Conservation (phyloP, 2,329 filamentous ascomycete species). For the Zymoseptoria pseudotritici region DNA sequence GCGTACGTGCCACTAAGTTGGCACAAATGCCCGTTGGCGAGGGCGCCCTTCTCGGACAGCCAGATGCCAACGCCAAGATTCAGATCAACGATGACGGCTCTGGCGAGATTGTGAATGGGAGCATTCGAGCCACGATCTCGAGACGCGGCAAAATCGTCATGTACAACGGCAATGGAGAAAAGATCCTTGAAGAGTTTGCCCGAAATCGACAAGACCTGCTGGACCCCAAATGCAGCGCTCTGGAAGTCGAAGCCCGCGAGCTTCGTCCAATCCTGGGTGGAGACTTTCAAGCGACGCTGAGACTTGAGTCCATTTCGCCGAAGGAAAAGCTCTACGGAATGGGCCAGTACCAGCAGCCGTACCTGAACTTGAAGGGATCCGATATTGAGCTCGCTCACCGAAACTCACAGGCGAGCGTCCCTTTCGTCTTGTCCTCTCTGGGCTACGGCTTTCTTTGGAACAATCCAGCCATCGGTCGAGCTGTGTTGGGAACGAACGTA, state of each 20-base stretch:
- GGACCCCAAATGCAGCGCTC: slow-evolving; percentile 53
- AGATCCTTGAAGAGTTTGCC: slow-evolving; percentile 48
- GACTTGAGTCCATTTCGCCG: slow-evolving; percentile 47
- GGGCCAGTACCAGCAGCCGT: slow-evolving; percentile 59
- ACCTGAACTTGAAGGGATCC: slow-evolving; percentile 54
- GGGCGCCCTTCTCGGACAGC: slow-evolving; percentile 34
- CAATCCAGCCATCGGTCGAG: slow-evolving; percentile 55
- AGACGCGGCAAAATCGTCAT: slow-evolving; percentile 46
- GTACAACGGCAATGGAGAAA: slow-evolving; percentile 32
- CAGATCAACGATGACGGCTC: slow-evolving; percentile 13
- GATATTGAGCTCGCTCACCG: slow-evolving; percentile 59
- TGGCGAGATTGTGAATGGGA: slow-evolving; percentile 43
- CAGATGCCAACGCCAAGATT: slow-evolving; percentile 3
- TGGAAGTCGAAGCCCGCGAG: slow-evolving; percentile 52
- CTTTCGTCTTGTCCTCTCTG: slow-evolving; percentile 52
- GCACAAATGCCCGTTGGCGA: slow-evolving; percentile 31
- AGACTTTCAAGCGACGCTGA: slow-evolving; percentile 51
- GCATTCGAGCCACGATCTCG: slow-evolving; percentile 42
- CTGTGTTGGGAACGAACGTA: slow-evolving; percentile 53
- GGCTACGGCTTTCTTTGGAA: slow-evolving; percentile 63
- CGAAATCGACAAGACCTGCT: slow-evolving; percentile 44
- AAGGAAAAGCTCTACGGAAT: slow-evolving; percentile 60
- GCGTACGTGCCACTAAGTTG: slow-evolving; percentile 41
- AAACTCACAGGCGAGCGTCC: slow-evolving; percentile 59
- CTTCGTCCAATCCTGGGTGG: slow-evolving; percentile 47